phyloP scores from a whole-genome alignment of 805 yeast genomes.

The Teunomyces kruisii region DNA sequence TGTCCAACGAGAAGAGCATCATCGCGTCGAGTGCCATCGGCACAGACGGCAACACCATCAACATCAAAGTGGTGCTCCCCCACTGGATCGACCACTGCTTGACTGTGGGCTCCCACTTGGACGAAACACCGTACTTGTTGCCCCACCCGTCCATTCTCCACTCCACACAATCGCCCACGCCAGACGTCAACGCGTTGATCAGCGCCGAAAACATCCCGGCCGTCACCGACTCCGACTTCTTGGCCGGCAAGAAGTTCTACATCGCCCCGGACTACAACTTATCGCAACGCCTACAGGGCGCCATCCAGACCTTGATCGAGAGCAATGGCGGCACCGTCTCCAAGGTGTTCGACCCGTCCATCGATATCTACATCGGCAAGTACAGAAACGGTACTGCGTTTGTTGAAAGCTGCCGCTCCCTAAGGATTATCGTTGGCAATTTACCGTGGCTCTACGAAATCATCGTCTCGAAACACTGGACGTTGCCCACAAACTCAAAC shows the following conservation, averaged over 20 bases:
- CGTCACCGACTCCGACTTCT: slow-evolving; percentile 21
- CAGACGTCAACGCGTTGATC: slow-evolving; percentile 7
- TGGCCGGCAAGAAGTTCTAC: slow-evolving; percentile 48
- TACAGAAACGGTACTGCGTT: slow-evolving; percentile 61
- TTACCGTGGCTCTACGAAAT: slow-evolving; percentile 75
- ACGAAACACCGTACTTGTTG: slow-evolving; percentile 55
- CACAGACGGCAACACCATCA: slow-evolving; percentile 18
- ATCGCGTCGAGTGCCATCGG: slow-evolving; percentile 45
- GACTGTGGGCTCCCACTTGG: slow-evolving; percentile 47
- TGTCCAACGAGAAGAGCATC: slow-evolving; percentile 56
- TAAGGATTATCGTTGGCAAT: slow-evolving; percentile 56
- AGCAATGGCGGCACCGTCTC: slow-evolving; percentile 55
- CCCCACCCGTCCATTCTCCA: slow-evolving; percentile 22
- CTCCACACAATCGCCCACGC: background rate
- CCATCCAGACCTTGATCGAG: slow-evolving; percentile 46
- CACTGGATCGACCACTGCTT: slow-evolving; percentile 79
- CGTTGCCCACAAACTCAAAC: slow-evolving; percentile 50
- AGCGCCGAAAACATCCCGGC: slow-evolving; percentile 11
- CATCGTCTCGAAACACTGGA: slow-evolving; percentile 55
- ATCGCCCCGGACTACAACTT: slow-evolving; percentile 56
- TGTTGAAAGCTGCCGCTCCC: slow-evolving; percentile 39
- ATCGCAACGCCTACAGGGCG: slow-evolving; percentile 39
- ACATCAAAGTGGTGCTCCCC: slow-evolving; percentile 66
- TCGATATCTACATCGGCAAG: slow-evolving; percentile 57
- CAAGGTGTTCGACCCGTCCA: slow-evolving; percentile 14